phyloP scores from a whole-genome alignment of 768 basidiomycete genomes.

The Rubroboletus satanas region DNA sequence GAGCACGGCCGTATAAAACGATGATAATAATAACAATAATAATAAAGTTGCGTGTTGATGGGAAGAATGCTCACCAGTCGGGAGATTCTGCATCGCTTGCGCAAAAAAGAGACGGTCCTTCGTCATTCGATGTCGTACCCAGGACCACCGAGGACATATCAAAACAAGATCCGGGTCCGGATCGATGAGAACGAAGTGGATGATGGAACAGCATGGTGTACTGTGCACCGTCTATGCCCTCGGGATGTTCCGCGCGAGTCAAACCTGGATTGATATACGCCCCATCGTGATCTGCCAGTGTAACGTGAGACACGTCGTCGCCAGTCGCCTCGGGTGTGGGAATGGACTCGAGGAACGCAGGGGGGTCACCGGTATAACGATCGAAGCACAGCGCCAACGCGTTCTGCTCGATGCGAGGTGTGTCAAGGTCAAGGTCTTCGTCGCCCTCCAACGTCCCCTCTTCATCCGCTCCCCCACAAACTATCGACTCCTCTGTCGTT shows the following conservation, averaged over 20 bases:
- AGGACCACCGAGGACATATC: neutral
- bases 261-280: neutral
- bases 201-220: neutral
- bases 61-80: neutral
- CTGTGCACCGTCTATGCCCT: neutral
- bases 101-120: too few species aligned
- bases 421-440: neutral
- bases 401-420: neutral
- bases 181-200: neutral
- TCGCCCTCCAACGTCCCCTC: neutral
- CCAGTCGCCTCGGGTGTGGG: neutral
- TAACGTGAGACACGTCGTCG: neutral
- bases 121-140: neutral
- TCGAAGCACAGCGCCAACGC: neutral
- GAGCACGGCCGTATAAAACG: neutral
- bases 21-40: neutral
- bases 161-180: neutral
- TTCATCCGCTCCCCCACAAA: neutral
- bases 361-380: constrained; percentile 49
- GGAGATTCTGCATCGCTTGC: neutral
- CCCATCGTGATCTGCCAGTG: neutral
- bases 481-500: neutral
- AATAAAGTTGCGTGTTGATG: neutral
- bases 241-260: neutral
- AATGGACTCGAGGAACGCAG: constrained; percentile 30